A percentile compares a stretch with the other conserved stretches of the same genome.
These are phyloP conservation scores for Lomentospora prolificans DNA, from an alignment of 2,329 filamentous ascomycete genomes.

Conservation along the genomic window DNA sequence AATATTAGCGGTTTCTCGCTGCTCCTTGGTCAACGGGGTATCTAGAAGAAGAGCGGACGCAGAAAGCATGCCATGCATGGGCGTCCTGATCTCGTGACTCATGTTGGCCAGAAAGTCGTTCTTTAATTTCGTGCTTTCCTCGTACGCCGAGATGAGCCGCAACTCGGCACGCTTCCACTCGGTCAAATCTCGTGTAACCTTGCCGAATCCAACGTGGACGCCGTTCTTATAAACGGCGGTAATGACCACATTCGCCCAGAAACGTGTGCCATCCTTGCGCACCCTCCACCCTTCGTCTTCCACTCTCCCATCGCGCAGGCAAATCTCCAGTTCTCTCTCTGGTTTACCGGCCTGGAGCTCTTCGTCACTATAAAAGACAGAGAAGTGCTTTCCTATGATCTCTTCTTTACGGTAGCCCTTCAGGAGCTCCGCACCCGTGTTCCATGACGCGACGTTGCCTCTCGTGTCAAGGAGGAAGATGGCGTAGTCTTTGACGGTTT, in stretches of 20 bases:
- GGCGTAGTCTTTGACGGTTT: constrained; percentile 52
- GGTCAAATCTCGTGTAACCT: constrained; percentile 48
- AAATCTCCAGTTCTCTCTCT: constrained; percentile 37
- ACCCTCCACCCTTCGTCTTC: constrained; percentile 53
- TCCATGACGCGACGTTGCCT: constrained; percentile 49
- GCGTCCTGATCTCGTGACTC: constrained; percentile 54
- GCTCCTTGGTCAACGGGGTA: constrained; percentile 39
- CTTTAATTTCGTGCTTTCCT: constrained; percentile 54
- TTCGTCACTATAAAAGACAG: constrained; percentile 43
- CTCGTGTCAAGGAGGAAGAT: constrained; percentile 51
- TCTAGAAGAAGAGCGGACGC: constrained; percentile 48
- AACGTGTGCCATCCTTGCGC: constrained; percentile 45
- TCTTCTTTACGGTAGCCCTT: constrained; percentile 46
- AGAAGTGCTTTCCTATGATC: constrained; percentile 49
- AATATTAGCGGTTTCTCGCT: constrained; percentile 45
- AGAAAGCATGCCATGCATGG: constrained; percentile 53
- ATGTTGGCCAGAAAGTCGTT: constrained; percentile 54
- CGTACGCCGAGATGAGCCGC: constrained; percentile 45
- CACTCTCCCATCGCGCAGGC: constrained; percentile 42
- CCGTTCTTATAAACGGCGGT: constrained; percentile 43
- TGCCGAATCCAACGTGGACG: constrained; percentile 46
- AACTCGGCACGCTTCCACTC: constrained; percentile 44
- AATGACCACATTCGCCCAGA: constrained; percentile 53
- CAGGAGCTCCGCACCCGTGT: constrained; percentile 41
- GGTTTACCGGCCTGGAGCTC: constrained; percentile 40